phyloP scores from a whole-genome alignment of 441 rosid species.

The Breynia disticha region DNA sequence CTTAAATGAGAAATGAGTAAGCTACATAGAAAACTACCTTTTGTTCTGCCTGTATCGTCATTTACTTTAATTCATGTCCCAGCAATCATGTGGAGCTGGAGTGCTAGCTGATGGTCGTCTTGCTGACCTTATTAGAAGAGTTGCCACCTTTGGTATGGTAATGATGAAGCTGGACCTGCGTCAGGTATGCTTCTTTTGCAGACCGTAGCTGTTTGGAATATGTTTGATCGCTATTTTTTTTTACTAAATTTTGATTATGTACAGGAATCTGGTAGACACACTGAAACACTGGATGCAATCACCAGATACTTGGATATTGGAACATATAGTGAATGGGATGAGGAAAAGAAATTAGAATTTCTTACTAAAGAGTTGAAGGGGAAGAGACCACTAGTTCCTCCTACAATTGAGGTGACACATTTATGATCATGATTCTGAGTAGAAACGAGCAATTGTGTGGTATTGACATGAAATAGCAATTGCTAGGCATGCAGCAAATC shows the following conservation, averaged over 20 bases:
- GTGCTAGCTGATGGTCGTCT: slow-evolving; percentile 89
- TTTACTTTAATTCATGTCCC: slow-evolving; percentile 20
- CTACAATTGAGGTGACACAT: slow-evolving; percentile 57
- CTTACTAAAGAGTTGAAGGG: slow-evolving; percentile 75
- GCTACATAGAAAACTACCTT: slow-evolving; percentile 1
- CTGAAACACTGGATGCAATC: slow-evolving; percentile 83
- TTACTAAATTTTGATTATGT: slow-evolving; percentile 14
- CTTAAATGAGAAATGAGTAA: background rate
- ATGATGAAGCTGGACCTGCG: slow-evolving; percentile 96
- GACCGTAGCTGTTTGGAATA: slow-evolving; percentile 5
- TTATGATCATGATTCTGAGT: background rate
- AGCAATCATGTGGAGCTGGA: slow-evolving; percentile 85
- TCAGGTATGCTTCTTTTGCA: slow-evolving; percentile 38
- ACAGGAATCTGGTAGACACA: slow-evolving; percentile 89
- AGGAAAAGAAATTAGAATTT: slow-evolving; percentile 78
- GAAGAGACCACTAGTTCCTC: slow-evolving; percentile 86
- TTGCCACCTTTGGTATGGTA: slow-evolving; percentile 86
- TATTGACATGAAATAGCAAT: no score
- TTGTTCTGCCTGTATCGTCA: slow-evolving; percentile 8
- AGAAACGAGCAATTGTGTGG: background rate
- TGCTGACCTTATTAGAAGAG: slow-evolving; percentile 86
- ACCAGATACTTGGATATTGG: slow-evolving; percentile 89
- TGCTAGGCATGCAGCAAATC: no score
- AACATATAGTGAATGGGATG: slow-evolving; percentile 87
- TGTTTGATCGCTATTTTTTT: slow-evolving; percentile 3